Conservation (phyloP, 768 basidiomycete genomes). For the Hemileccinum impolitum region DNA sequence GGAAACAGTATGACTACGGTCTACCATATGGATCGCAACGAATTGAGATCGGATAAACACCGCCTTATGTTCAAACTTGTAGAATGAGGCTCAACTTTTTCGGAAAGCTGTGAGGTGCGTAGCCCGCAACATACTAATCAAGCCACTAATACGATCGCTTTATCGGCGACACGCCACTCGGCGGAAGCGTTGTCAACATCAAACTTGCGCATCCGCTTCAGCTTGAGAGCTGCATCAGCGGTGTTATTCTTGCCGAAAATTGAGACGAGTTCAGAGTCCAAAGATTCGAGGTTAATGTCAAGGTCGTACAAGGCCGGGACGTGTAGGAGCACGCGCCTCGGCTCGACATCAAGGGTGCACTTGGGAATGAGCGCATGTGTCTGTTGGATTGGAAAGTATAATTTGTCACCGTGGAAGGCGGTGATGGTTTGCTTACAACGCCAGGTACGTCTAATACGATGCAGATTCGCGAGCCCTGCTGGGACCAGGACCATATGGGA, state of each 20-base stretch:
- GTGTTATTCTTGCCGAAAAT: conserved; percentile 16
- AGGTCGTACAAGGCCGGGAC: conserved; percentile 48
- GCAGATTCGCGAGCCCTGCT: conserved; percentile 39
- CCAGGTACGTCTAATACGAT: conserved; percentile 53
- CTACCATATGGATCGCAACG: neutral
- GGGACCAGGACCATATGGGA: conserved; percentile 55
- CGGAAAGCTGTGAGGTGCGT: neutral
- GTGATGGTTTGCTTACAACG: conserved; percentile 44
- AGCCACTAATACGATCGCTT: conserved; percentile 43
- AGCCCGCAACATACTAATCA: conserved; percentile 18
- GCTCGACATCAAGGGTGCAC: conserved; percentile 64
- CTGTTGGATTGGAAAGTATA: conserved; percentile 29
- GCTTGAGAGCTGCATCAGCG: conserved; percentile 34
- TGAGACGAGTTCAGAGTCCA: conserved; percentile 51
- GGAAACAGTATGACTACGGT: neutral
- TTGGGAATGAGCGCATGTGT: conserved; percentile 42
- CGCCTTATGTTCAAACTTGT: conserved; percentile 1
- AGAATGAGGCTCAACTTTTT: neutral
- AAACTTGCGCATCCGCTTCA: conserved; percentile 58
- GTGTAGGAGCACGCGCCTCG: conserved; percentile 51
- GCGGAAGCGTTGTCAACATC: conserved; percentile 61
- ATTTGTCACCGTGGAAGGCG: conserved; percentile 7
- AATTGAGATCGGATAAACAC: conserved; percentile 5
- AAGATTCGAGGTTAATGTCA: conserved; percentile 54
- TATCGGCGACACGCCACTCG: conserved; percentile 64